A percentile compares a stretch with the other conserved stretches of the same genome.
Conservation (phyloP, 73 alveolate genomes). For the Symbiodinium natans region DNA sequence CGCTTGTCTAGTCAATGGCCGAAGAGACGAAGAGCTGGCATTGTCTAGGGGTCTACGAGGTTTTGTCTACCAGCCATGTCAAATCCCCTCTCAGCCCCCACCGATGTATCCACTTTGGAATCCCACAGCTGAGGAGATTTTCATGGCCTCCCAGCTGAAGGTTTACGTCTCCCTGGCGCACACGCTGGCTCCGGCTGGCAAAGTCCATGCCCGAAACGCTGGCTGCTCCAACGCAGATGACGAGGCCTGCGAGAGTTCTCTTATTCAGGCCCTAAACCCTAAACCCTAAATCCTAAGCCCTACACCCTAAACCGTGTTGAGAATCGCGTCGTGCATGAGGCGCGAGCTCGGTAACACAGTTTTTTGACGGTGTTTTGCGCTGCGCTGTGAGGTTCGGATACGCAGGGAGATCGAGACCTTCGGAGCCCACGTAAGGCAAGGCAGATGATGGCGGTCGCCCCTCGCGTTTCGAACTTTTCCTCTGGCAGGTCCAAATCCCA, state of each 20-base stretch:
- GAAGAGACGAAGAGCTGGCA: no score
- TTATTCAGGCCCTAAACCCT: neutral
- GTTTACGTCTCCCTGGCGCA: conserved; percentile 79
- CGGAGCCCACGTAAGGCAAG: conserved; percentile 37
- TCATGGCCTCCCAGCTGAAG: conserved; percentile 70
- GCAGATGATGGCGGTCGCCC: neutral
- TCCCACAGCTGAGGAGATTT: conserved; percentile 51
- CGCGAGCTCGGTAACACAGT: no score
- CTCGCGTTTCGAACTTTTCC: neutral
- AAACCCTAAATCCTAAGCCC: no score
- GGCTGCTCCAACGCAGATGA: conserved; percentile 78
- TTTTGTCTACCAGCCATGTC: no score
- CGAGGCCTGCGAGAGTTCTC: neutral
- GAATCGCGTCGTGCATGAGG: no score
- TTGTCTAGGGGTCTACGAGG: no score
- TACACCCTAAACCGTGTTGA: neutral
- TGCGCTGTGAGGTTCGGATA: conserved; percentile 39
- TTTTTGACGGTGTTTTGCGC: neutral
- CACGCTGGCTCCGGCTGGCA: conserved; percentile 86
- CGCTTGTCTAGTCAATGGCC: no score
- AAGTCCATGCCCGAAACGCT: conserved; percentile 65
- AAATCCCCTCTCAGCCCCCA: no score
- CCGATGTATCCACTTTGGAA: no score
- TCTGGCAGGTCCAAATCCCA: neutral
- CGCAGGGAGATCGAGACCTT: conserved; percentile 72